A percentile compares a stretch with the other conserved stretches of the same genome.
Evolutionary conservation across 352 stramenopile species (phyloP).

Genomic region (Phytophthora megakarya): DNA sequence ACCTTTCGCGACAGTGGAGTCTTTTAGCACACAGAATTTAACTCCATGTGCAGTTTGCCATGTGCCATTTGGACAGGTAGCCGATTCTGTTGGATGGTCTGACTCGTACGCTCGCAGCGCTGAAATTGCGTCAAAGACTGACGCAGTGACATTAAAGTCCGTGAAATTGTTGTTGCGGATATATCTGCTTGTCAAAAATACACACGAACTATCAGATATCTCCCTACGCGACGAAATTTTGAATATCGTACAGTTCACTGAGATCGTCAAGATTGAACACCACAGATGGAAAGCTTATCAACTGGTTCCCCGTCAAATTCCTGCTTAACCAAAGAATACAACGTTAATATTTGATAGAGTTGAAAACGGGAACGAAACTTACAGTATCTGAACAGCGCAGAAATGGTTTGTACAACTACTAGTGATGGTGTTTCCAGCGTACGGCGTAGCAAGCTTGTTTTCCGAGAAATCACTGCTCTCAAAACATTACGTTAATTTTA

Average conservation of each 20-base stretch:
- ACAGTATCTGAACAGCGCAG: slow-evolving; percentile 41
- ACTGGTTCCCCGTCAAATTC: slow-evolving; percentile 41
- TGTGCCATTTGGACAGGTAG: slow-evolving; percentile 29
- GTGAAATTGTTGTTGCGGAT: slow-evolving; percentile 42
- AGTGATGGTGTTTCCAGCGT: slow-evolving; percentile 34
- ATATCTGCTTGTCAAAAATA: slow-evolving; percentile 27
- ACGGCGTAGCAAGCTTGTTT: slow-evolving; percentile 42
- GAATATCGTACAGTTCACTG: slow-evolving; percentile 27
- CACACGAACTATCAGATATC: background rate
- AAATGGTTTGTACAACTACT: slow-evolving; percentile 33
- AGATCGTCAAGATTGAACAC: slow-evolving; percentile 41
- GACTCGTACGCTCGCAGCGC: slow-evolving; percentile 32
- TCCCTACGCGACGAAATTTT: background rate
- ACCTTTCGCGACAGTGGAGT: slow-evolving; percentile 8
- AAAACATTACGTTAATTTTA: background rate
- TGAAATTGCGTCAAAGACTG: slow-evolving; percentile 15
- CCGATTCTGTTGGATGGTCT: slow-evolving; percentile 18
- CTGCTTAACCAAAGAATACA: slow-evolving; percentile 4
- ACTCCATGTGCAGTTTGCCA: slow-evolving; percentile 33
- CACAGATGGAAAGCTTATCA: slow-evolving; percentile 33
- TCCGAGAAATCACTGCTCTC: slow-evolving; percentile 40
- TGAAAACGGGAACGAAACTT: slow-evolving; percentile 3
- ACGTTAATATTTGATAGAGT: background rate
- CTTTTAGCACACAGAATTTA: slow-evolving; percentile 42
- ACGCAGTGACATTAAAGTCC: slow-evolving; percentile 39